Percentiles rank a stretch among this genome's conserved stretches.
These are phyloP conservation scores for Globisporangium uncinulatum DNA, from an alignment of 352 stramenopile genomes.

Conservation along the genomic window DNA sequence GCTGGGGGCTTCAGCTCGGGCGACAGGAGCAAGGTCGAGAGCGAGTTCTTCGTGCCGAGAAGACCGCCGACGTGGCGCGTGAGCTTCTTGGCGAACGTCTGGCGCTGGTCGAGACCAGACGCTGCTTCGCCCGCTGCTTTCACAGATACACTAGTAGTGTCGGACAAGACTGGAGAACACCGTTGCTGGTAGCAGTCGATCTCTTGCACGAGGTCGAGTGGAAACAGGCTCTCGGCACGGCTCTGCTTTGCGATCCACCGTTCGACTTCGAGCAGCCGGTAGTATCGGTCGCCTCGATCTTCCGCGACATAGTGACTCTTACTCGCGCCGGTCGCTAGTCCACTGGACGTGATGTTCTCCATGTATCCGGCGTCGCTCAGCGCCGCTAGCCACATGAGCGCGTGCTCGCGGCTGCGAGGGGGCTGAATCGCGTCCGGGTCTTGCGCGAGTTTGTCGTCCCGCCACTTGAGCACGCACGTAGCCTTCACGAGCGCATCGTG, in stretches of 20 bases:
- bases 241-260: slow-evolving; percentile 31
- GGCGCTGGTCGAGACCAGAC: not conserved
- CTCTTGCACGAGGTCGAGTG: slow-evolving; percentile 59
- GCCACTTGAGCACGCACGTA: slow-evolving; percentile 31
- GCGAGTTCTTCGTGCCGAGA: slow-evolving; percentile 36
- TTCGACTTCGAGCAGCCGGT: slow-evolving; percentile 50
- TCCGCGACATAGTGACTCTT: slow-evolving; percentile 43
- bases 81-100: slow-evolving; percentile 53
- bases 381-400: slow-evolving; percentile 49
- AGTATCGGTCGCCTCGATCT: slow-evolving; percentile 37
- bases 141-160: not conserved
- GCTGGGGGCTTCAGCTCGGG: slow-evolving; percentile 22
- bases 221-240: slow-evolving; percentile 40
- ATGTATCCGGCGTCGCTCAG: slow-evolving; percentile 55
- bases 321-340: slow-evolving; percentile 16
- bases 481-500: slow-evolving; percentile 16
- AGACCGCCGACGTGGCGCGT: slow-evolving; percentile 48
- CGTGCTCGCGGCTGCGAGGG: slow-evolving; percentile 21
- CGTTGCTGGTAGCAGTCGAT: slow-evolving; percentile 38
- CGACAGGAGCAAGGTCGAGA: slow-evolving; percentile 50
- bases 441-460: slow-evolving; percentile 17
- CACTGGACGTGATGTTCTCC: slow-evolving; percentile 32
- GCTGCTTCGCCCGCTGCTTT: slow-evolving; percentile 1
- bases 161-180: not conserved
- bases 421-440: slow-evolving; percentile 51